A percentile compares a stretch with the other conserved stretches of the same genome.
phyloP scores from a whole-genome alignment of 2,329 filamentous ascomycete species.

The Coniochaeta prunicola region DNA sequence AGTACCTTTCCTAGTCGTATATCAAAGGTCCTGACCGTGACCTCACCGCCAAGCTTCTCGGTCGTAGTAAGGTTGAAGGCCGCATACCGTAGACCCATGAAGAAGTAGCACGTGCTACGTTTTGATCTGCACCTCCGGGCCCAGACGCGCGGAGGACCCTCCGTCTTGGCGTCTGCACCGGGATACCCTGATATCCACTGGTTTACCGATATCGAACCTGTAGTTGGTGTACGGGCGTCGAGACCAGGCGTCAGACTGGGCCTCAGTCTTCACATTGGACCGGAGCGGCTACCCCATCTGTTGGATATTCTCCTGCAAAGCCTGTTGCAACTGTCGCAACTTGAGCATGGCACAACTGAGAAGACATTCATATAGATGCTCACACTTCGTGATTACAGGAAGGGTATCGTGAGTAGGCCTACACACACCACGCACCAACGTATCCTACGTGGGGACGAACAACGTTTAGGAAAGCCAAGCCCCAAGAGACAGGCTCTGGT shows the following conservation, averaged over 20 bases:
- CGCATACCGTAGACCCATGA: background rate
- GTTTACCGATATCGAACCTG: too few species aligned
- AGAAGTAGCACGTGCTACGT: background rate
- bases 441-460: background rate
- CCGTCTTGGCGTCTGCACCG: constrained; percentile 1
- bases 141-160: background rate
- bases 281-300: too few species aligned
- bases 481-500: background rate
- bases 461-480: background rate
- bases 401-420: background rate
- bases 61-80: background rate
- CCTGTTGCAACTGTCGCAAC: too few species aligned
- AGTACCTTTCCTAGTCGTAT: too few species aligned
- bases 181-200: too few species aligned
- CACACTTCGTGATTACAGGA: background rate
- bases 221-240: too few species aligned
- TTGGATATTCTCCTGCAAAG: too few species aligned
- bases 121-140: background rate
- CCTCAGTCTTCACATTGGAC: too few species aligned
- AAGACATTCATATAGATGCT: background rate
- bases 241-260: too few species aligned
- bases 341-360: background rate
- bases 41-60: background rate
- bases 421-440: background rate
- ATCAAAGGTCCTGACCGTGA: background rate